Conservation (phyloP, 257 asterid species). For the Ophiorrhiza pumila region DNA sequence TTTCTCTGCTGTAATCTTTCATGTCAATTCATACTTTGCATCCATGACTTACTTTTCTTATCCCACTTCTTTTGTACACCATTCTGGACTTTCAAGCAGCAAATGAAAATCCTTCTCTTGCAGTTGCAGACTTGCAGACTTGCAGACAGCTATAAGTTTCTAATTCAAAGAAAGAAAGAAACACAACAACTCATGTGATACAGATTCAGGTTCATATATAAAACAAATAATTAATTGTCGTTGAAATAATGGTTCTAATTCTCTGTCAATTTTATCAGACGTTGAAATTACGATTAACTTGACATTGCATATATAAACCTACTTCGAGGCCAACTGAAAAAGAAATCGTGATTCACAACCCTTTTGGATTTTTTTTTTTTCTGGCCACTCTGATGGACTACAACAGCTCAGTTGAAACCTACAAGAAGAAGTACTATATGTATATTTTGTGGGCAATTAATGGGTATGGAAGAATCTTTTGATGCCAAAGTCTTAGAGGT, state of each 20-base stretch:
- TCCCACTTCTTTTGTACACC: background rate
- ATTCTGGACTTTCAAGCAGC: background rate
- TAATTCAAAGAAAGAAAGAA: too few species aligned
- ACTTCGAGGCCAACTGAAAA: background rate
- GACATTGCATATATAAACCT: too few species aligned
- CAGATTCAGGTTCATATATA: too few species aligned
- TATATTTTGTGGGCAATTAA: conserved; percentile 7
- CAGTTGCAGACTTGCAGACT: too few species aligned
- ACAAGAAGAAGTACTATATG: background rate
- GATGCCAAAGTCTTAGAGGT: conserved; percentile 12
- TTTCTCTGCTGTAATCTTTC: conserved; percentile 14
- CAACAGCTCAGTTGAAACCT: background rate
- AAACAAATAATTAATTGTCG: too few species aligned
- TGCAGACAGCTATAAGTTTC: background rate
- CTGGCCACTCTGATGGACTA: background rate
- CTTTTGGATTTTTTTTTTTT: background rate
- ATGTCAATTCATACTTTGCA: conserved; percentile 19
- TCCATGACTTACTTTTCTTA: background rate
- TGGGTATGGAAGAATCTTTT: background rate
- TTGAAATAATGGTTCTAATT: too few species aligned
- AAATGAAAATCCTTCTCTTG: background rate
- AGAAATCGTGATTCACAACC: background rate
- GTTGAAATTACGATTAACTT: too few species aligned
- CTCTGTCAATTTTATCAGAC: background rate
- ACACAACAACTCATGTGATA: too few species aligned